A percentile compares a stretch with the other conserved stretches of the same genome.
Conservation (phyloP, 2,329 filamentous ascomycete species). For the Aspergillus ustus region DNA sequence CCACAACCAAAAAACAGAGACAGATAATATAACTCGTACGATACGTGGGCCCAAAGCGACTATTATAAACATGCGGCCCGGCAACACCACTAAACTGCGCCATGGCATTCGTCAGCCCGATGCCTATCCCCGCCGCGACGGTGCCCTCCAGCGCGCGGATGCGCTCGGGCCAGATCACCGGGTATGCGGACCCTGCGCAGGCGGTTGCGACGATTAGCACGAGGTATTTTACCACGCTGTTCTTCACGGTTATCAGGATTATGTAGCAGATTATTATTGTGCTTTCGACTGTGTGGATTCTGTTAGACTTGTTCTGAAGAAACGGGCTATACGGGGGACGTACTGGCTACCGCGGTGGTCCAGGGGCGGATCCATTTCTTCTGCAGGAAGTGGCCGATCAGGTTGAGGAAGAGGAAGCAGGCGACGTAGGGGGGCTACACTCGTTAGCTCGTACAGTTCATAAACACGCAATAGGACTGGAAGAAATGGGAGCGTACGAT, state of each 20-base stretch:
- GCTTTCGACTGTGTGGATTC: conserved; percentile 32
- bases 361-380: conserved; percentile 43
- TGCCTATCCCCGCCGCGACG: conserved; percentile 46
- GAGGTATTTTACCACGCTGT: conserved; percentile 42
- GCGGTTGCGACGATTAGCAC: conserved; percentile 40
- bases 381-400: conserved; percentile 41
- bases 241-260: conserved; percentile 41
- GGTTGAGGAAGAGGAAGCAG: conserved; percentile 46
- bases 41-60: conserved; percentile 47
- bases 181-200: conserved; percentile 49
- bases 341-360: conserved; percentile 47
- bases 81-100: conserved; percentile 50
- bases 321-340: conserved; percentile 12
- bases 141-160: conserved; percentile 49
- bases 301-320: conserved; percentile 16
- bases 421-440: conserved; percentile 42
- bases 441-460: background rate
- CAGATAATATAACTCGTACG: conserved; percentile 44
- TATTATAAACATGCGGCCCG: conserved; percentile 48
- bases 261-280: conserved; percentile 48
- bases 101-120: conserved; percentile 50
- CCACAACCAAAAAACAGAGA: conserved; percentile 35
- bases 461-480: background rate
- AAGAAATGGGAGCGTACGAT: conserved; percentile 31
- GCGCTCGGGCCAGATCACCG: conserved; percentile 52